phyloP scores from a whole-genome alignment of 179 eudicot genomes.

The Carnegiea gigantea region DNA sequence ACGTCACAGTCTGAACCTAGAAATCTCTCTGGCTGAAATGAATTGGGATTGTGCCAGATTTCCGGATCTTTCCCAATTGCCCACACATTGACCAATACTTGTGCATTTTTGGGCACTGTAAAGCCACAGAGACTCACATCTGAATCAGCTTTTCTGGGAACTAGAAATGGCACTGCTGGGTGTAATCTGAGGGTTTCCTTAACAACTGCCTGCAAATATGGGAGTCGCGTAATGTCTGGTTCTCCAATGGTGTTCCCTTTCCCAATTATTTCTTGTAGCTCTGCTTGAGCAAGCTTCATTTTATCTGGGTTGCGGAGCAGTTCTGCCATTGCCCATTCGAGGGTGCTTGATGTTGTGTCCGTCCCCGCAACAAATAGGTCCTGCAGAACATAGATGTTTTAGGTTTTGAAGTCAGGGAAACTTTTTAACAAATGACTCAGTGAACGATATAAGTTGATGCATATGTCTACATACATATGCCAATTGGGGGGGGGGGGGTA shows the following conservation, averaged over 20 bases:
- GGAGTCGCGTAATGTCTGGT: conserved; percentile 29
- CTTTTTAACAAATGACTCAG: background rate
- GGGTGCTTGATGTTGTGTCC: conserved; percentile 32
- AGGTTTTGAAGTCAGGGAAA: background rate
- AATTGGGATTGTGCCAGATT: conserved; percentile 26
- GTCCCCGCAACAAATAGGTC: conserved; percentile 31
- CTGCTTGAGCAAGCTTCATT: conserved; percentile 24
- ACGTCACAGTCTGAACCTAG: conserved; percentile 28
- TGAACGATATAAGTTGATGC: background rate
- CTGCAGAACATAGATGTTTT: background rate
- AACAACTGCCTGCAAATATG: conserved; percentile 41
- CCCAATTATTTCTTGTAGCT: conserved; percentile 24
- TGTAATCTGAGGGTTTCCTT: conserved; percentile 54
- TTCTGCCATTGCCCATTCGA: conserved; percentile 40
- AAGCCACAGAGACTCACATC: conserved; percentile 29
- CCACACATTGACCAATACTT: too few relatives aligned
- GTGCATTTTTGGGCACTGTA: too few relatives aligned
- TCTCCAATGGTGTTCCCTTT: conserved; percentile 31
- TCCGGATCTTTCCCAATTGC: background rate
- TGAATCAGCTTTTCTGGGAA: conserved; percentile 28
- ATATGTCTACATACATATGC: background rate
- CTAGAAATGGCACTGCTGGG: conserved; percentile 40
- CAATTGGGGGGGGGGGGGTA: background rate
- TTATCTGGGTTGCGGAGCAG: conserved; percentile 28
- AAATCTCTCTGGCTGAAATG: conserved; percentile 34